These are phyloP conservation scores for Quercus aquifolioides DNA, from an alignment of 306 rosid genomes.

Conservation along the genomic window DNA sequence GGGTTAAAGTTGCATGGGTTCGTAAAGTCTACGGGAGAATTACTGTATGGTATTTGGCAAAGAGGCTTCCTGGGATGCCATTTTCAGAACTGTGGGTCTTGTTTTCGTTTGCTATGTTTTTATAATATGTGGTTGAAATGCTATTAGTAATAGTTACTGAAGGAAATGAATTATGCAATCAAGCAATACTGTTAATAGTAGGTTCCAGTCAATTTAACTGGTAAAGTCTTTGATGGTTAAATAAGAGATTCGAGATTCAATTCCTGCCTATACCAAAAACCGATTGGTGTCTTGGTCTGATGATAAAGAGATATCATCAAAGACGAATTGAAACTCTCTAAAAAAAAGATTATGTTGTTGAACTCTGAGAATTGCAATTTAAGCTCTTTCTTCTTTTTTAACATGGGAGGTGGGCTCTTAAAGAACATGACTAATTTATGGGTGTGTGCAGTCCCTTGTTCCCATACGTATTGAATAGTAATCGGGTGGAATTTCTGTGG, in stretches of 20 bases:
- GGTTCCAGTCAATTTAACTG: rapidly evolving
- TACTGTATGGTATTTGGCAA: neutral
- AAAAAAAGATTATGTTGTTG: no score
- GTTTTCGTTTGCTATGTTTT: neutral
- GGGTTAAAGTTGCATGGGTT: neutral
- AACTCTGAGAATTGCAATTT: no score
- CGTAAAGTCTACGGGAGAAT: neutral
- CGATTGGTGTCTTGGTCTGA: rapidly evolving
- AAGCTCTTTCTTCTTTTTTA: no score
- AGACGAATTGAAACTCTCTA: no score
- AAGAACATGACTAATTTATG: no score
- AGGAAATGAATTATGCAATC: neutral
- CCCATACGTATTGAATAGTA: no score
- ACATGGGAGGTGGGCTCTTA: no score
- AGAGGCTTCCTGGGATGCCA: neutral
- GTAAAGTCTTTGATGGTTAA: no score
- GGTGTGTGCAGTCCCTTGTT: no score
- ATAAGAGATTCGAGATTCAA: rapidly evolving
- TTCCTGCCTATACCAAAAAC: rapidly evolving
- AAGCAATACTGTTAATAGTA: neutral
- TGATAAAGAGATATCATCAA: rapidly evolving
- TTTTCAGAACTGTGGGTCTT: neutral
- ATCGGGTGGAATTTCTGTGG: no score
- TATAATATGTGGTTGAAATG: neutral
- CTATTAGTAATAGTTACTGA: neutral